A percentile compares a stretch with the other conserved stretches of the same genome.
Evolutionary conservation across 257 asterid species (phyloP).

Genomic region (Asclepias syriaca): DNA sequence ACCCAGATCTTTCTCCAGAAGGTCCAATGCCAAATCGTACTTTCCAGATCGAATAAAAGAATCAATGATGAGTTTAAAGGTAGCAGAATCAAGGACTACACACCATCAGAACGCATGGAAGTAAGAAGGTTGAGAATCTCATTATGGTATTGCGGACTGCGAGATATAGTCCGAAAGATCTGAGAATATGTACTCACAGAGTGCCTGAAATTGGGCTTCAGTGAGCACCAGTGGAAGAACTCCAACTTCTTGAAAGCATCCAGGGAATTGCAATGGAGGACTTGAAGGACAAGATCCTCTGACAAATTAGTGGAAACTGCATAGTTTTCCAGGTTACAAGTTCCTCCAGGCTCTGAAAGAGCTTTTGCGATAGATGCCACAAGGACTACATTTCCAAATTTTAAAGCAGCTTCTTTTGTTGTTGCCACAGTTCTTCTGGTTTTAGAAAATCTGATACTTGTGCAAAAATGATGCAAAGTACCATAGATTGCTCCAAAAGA

Average conservation of each 20-base stretch:
- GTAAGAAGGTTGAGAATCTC: too few relatives aligned
- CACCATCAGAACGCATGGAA: too few relatives aligned
- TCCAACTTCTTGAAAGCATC: conserved; percentile 49
- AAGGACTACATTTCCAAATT: conserved; percentile 47
- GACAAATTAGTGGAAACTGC: conserved; percentile 41
- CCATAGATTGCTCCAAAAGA: conserved; percentile 1
- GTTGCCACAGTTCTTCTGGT: not conserved
- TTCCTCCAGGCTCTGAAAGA: conserved; percentile 60
- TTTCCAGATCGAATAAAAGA: too few relatives aligned
- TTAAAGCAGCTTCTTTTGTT: conserved; percentile 20
- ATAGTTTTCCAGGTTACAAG: conserved; percentile 40
- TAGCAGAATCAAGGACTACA: too few relatives aligned
- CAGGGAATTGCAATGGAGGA: conserved; percentile 58
- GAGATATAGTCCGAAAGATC: too few relatives aligned
- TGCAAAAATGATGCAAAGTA: conserved; percentile 15
- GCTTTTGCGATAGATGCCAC: conserved; percentile 73
- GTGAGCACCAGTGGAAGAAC: conserved; percentile 74
- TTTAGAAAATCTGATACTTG: conserved; percentile 11
- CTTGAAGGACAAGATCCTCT: conserved; percentile 55
- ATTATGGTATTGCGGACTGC: too few relatives aligned
- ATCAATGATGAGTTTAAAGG: too few relatives aligned
- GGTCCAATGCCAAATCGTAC: too few relatives aligned
- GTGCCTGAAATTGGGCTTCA: conserved; percentile 52
- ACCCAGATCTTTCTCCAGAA: too few relatives aligned
- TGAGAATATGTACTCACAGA: too few relatives aligned